Base-by-base conservation (phyloP, 768 basidiomycete species). In the Panus rudis region DNA sequence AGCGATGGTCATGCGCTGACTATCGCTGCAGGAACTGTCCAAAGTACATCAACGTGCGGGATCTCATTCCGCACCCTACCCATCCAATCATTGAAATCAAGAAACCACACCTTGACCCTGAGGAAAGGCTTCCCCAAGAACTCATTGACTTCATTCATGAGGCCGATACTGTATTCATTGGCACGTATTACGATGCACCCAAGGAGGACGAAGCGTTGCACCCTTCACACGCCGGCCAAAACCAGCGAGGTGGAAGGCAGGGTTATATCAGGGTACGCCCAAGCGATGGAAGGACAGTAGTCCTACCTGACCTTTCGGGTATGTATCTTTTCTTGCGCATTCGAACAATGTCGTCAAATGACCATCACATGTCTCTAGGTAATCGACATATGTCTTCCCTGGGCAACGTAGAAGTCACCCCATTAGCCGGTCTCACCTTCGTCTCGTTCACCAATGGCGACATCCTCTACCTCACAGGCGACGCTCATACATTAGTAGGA, bases 311-410 rank as follows among this genome's bases (percentile, higher is more conserved):
- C 54, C 81, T 69, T 53, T 75, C 73, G 42, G 80, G 79, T 57
- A 49, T 16, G 37, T 40, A 35, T 6, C 42, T 34, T 22, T 17
- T 26, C 31, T n/a, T 25, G 33, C 30, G 48, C 20, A n/a, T n/a
- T n/a, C n/a, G n/a, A n/a, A 41, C 20, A 42, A 35, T 46, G 41
- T 38, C n/a, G 33, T 34, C 4, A 12, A 5, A 24, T 7, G 27
- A 17, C 23, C 44, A n/a, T 20, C 21, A 8, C 10, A 21, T 28
- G 34, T 25, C 20, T 6, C 14, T 33, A 79, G 79, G 79, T 1
- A 82, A 83, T 52, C 69, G 78, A 3, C 60, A 79, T 41, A 70
- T 83, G 72, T 78, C 75, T n/a, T 78, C 79, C 13, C 59, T 83
- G 11, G 79, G 80, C 2, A 80, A 82, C 46, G 72, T 81, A 23